Percentiles rank a stretch among this genome's conserved stretches.
Conservation (phyloP, 2,329 filamentous ascomycete genomes). For the Arachnomyces sp. region DNA sequence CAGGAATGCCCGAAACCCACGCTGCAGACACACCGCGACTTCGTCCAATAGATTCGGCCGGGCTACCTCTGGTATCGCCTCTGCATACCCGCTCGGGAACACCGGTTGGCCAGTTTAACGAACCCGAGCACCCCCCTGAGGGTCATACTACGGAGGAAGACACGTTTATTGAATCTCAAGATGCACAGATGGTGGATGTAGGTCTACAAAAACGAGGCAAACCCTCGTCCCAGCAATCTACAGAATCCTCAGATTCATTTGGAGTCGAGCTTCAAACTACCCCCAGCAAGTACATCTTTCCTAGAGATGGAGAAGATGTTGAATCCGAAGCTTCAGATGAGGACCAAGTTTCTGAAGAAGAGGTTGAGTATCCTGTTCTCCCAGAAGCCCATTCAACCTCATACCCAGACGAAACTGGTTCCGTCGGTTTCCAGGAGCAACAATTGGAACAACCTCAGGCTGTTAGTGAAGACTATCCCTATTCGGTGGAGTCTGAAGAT, state of each 20-base stretch:
- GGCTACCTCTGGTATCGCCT: constrained; percentile 33
- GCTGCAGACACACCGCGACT: constrained; percentile 30
- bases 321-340: constrained; percentile 6
- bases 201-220: too few species aligned
- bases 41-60: constrained; percentile 31
- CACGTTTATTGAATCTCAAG: too few species aligned
- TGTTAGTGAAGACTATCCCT: constrained; percentile 4
- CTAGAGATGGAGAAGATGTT: neutral
- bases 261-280: too few species aligned
- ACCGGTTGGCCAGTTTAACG: constrained; percentile 23
- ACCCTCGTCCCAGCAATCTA: too few species aligned
- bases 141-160: constrained; percentile 5
- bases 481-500: constrained; percentile 30
- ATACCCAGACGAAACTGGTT: neutral
- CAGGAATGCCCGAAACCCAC: constrained; percentile 8
- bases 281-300: too few species aligned
- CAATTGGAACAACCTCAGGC: neutral
- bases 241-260: too few species aligned
- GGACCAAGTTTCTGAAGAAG: neutral
- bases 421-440: neutral
- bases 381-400: neutral
- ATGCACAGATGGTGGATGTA: too few species aligned
- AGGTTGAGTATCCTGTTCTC: neutral
- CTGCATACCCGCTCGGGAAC: constrained; percentile 22
- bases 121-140: constrained; percentile 5